phyloP scores from a whole-genome alignment of 106 monocot genomes.

The Phalaenopsis aphrodite region DNA sequence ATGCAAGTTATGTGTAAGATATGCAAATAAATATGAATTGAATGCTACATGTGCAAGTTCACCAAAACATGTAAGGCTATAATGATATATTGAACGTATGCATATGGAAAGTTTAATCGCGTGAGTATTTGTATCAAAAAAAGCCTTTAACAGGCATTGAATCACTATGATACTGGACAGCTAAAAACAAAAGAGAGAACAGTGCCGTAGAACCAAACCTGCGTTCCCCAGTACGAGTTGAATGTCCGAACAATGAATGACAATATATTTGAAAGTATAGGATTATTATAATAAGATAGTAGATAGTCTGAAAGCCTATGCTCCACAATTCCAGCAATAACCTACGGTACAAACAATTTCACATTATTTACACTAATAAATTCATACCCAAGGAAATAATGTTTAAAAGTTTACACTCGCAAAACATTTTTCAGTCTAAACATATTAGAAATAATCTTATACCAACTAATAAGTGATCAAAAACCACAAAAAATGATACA shows the following conservation, averaged over 20 bases:
- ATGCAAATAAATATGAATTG: no score
- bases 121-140: not conserved
- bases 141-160: not conserved
- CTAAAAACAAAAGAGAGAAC: not conserved
- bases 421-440: not conserved
- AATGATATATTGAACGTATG: not conserved
- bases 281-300: constrained; percentile 50
- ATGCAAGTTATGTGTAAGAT: no score
- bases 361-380: not conserved
- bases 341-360: constrained; percentile 25
- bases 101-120: no score
- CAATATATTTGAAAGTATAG: constrained; percentile 57
- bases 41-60: no score
- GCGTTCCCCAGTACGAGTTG: constrained; percentile 98
- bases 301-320: constrained; percentile 71
- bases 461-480: not conserved
- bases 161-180: not conserved
- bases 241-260: constrained; percentile 87
- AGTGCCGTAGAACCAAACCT: constrained; percentile 33
- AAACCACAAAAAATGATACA: not conserved
- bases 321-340: constrained; percentile 90
- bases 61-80: not conserved
- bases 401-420: not conserved
- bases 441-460: no score
- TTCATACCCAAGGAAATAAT: not conserved